Conservation (phyloP, 768 basidiomycete genomes). For the Crucibulum laeve region DNA sequence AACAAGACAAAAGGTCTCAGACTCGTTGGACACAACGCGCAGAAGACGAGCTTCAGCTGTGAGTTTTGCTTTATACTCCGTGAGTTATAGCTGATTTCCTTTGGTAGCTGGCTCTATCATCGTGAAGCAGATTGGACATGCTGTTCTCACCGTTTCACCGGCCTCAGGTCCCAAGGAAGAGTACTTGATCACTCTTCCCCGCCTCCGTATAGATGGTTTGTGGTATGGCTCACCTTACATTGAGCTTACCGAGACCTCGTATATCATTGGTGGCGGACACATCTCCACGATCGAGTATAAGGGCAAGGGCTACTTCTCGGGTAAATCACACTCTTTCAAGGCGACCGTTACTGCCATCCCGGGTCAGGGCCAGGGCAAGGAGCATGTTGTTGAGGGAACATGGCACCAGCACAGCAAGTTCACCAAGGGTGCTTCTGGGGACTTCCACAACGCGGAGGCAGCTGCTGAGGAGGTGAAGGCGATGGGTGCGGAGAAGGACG, state of each 20-base stretch:
- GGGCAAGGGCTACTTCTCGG: slow-evolving; percentile 93
- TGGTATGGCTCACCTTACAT: slow-evolving; percentile 92
- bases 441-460: slow-evolving; percentile 75
- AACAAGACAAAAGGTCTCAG: slow-evolving; percentile 74
- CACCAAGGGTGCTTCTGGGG: slow-evolving; percentile 29
- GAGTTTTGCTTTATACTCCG: slow-evolving; percentile 13
- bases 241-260: slow-evolving; percentile 78
- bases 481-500: slow-evolving; percentile 46
- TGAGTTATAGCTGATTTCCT: background rate
- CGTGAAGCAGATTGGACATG: slow-evolving; percentile 96
- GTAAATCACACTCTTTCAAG: slow-evolving; percentile 92
- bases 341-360: slow-evolving; percentile 61
- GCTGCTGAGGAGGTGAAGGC: slow-evolving; percentile 76
- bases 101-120: slow-evolving; percentile 59
- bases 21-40: slow-evolving; percentile 85
- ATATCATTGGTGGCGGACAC: slow-evolving; percentile 54
- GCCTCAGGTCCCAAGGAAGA: slow-evolving; percentile 43
- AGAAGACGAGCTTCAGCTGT: slow-evolving; percentile 93
- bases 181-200: slow-evolving; percentile 90
- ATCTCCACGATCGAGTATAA: slow-evolving; percentile 81
- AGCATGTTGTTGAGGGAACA: slow-evolving; percentile 68
- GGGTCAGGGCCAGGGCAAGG: slow-evolving; percentile 25
- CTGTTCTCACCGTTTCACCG: slow-evolving; percentile 66
- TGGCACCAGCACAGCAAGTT: slow-evolving; percentile 73
- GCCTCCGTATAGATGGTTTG: slow-evolving; percentile 88